Conservation (phyloP, 805 yeast species). For the Nakazawaea wickerhamii region DNA sequence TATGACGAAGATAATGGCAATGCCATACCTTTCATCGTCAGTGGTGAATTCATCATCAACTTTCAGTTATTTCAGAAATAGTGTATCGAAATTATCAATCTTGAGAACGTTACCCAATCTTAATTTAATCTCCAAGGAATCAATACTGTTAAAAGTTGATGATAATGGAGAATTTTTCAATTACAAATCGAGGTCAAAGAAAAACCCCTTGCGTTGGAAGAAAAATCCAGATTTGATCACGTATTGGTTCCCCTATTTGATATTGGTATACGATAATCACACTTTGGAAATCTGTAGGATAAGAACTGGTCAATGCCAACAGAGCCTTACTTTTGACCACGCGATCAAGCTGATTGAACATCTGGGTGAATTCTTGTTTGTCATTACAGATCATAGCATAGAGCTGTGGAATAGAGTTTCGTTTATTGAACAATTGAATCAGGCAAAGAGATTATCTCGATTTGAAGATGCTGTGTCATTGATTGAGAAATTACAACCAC, state of each 20-base stretch:
- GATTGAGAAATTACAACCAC: slow-evolving; percentile 27
- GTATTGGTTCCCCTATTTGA: slow-evolving; percentile 35
- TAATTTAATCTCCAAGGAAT: slow-evolving; percentile 12
- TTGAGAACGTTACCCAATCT: slow-evolving; percentile 10
- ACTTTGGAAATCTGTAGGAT: slow-evolving; percentile 34
- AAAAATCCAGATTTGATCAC: slow-evolving; percentile 24
- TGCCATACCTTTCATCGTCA: slow-evolving; percentile 12
- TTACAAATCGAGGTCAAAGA: slow-evolving; percentile 4
- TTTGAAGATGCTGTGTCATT: slow-evolving; percentile 41
- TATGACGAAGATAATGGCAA: background rate
- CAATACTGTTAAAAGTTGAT: slow-evolving; percentile 11
- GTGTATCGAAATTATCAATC: slow-evolving; percentile 7
- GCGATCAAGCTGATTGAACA: slow-evolving; percentile 18
- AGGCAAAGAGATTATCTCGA: slow-evolving; percentile 23
- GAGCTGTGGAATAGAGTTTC: slow-evolving; percentile 23
- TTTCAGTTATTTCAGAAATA: slow-evolving; percentile 14
- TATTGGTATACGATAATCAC: slow-evolving; percentile 23
- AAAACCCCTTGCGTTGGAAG: slow-evolving; percentile 18
- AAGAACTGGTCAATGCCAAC: slow-evolving; percentile 30
- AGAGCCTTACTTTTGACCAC: slow-evolving; percentile 18
- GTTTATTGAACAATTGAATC: slow-evolving; percentile 28
- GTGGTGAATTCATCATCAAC: slow-evolving; percentile 12
- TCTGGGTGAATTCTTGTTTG: slow-evolving; percentile 22
- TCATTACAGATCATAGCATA: slow-evolving; percentile 24
- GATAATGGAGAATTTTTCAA: slow-evolving; percentile 5